Evolutionary conservation across 306 rosid genomes (phyloP).

Genomic region (Prunus salicina): DNA sequence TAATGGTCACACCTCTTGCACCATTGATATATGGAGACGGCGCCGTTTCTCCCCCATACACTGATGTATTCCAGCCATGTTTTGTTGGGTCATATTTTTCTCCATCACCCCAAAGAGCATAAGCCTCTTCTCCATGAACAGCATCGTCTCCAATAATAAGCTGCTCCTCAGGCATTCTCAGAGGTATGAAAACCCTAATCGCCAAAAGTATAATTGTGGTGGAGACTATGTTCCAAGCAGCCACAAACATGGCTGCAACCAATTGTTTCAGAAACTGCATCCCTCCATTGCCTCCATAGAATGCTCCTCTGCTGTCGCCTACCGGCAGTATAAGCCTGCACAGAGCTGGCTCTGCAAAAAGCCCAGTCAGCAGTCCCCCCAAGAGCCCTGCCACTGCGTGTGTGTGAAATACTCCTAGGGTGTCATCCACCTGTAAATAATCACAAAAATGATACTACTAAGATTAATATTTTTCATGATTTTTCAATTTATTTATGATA

Average conservation of each 20-base stretch:
- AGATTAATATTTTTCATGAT: neutral
- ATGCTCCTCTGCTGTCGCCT: conserved; percentile 64
- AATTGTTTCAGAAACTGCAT: conserved; percentile 70
- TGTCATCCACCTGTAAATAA: conserved; percentile 68
- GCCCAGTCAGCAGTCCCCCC: conserved; percentile 90
- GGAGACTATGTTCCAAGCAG: conserved; percentile 85
- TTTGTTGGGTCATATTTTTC: conserved; percentile 79
- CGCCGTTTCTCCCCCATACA: conserved; percentile 11
- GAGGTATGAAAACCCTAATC: conserved; percentile 63
- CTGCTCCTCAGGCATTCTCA: conserved; percentile 87
- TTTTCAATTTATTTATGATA: neutral
- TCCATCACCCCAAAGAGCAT: conserved; percentile 98
- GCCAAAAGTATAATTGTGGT: conserved; percentile 68
- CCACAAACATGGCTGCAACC: conserved; percentile 63
- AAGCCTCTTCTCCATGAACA: conserved; percentile 95
- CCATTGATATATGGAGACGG: conserved; percentile 78
- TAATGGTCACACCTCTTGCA: conserved; percentile 86
- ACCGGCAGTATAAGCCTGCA: conserved; percentile 56
- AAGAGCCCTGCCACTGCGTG: conserved; percentile 93
- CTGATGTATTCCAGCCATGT: conserved; percentile 50
- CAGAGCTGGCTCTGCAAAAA: conserved; percentile 83
- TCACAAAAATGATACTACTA: neutral
- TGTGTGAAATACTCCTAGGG: conserved; percentile 92
- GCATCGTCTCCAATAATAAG: conserved; percentile 88
- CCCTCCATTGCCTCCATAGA: conserved; percentile 77